Base-by-base conservation (phyloP, 129 eudicot genomes). In the Lactuca sativa region DNA sequence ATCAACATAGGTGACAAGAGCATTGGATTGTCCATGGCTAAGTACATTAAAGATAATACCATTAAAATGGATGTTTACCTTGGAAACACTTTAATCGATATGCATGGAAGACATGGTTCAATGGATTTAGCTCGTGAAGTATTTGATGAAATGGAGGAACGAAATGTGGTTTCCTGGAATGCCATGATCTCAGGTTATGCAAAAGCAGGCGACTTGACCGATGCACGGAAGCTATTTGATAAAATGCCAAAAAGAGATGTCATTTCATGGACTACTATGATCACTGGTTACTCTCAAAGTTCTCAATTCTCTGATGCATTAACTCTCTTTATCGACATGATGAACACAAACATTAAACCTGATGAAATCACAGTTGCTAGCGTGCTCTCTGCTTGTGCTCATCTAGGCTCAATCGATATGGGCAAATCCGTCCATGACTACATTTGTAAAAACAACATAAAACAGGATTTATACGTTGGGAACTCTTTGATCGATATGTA, bases 321-420 rank as follows among this genome's bases (percentile, higher is more conserved):
- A 57, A 76, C 33, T 13, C 87, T 87, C 40, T 90, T 90, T 74
- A 77, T 68, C n/a, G 85, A 76, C 40, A 90, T 90, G 95, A 81
- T 82, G 90, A 74, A 43, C 41, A 71, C 82, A 10, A 73, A 79
- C 61, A 81, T 90, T 62, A 76, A 71, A 68, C 97, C 95, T 12
- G 91, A 90, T 78, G 83, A 84, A 63, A 64, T 77, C 32, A 84
- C 89, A 0, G 40, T 87, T 38, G 71, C 89, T 8, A 80, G 73
- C 44, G 85, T 82, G 51, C 86, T 90, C 49, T 90, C 95, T 59
- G 88, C 91, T 47, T 90, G 95, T 74, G 86, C 95, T 62, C 80
- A 56, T 76, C 40, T 82, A 58, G 95, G 95, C 13, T 77, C 70
- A 30, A 81, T 86, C 8, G 86, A 90, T 33, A 53, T 67, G 59